These are phyloP conservation scores for Acer saccharum DNA, from an alignment of 345 rosid genomes.

Conservation along the genomic window DNA sequence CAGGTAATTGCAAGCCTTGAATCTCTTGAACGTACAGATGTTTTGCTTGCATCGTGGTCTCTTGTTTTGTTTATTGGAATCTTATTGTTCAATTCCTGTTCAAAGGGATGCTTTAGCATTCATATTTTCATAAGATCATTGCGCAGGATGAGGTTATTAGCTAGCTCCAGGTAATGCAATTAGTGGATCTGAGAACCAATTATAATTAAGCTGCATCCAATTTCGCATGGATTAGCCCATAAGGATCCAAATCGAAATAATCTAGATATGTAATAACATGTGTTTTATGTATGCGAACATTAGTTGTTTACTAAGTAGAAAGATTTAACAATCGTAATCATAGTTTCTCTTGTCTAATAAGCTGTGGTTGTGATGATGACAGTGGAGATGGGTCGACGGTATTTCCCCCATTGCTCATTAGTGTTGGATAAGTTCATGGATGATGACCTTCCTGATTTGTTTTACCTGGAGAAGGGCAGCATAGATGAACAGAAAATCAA, in stretches of 20 bases:
- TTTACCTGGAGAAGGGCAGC: constrained; percentile 68
- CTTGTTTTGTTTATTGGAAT: background rate
- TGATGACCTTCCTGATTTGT: constrained; percentile 87
- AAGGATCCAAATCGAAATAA: background rate
- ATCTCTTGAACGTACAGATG: constrained; percentile 5
- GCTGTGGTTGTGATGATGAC: constrained; percentile 21
- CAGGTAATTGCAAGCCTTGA: constrained; percentile 48
- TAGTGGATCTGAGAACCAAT: background rate
- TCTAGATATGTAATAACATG: background rate
- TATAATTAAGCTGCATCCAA: background rate
- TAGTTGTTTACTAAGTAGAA: background rate
- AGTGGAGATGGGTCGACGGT: constrained; percentile 90
- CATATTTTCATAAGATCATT: background rate
- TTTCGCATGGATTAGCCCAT: background rate
- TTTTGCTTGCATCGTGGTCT: background rate
- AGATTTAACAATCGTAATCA: background rate
- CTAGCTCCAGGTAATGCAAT: background rate
- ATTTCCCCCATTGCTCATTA: constrained; percentile 80
- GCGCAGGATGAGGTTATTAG: background rate
- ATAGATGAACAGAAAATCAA: constrained; percentile 62
- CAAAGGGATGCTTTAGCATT: background rate
- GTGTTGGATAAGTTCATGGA: constrained; percentile 97
- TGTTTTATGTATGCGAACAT: too few species aligned
- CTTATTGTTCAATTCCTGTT: background rate
- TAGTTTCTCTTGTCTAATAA: constrained; percentile 5